Percentiles rank a stretch among this genome's conserved stretches.
These are phyloP conservation scores for Malania oleifera DNA, from an alignment of 164 flowering plant genomes.

Conservation along the genomic window DNA sequence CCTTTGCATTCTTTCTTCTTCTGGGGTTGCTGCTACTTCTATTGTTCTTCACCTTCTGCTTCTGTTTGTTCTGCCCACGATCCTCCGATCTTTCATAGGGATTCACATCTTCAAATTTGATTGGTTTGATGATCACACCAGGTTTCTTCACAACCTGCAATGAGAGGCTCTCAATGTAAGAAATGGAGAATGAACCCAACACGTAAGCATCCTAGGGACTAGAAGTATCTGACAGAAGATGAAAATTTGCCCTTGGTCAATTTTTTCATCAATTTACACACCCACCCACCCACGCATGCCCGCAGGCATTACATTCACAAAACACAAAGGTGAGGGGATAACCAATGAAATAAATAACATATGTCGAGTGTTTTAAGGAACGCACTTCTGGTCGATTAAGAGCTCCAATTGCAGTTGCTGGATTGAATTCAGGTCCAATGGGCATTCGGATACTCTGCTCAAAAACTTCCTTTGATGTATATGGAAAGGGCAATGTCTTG, in stretches of 20 bases:
- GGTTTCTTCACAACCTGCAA: constrained; percentile 81
- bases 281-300: too few relatives aligned
- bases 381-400: constrained; percentile 75
- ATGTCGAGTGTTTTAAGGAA: constrained; percentile 4
- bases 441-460: constrained; percentile 82
- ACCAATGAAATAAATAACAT: background rate
- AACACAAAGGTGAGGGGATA: background rate
- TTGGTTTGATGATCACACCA: constrained; percentile 75
- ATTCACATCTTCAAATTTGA: constrained; percentile 59
- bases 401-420: constrained; percentile 56
- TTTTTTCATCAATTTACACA: too few relatives aligned
- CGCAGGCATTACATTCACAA: too few relatives aligned
- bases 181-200: background rate
- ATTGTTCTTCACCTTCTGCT: constrained; percentile 25
- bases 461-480: constrained; percentile 65
- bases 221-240: too few relatives aligned
- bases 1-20: constrained; percentile 12
- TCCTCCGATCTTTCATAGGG: constrained; percentile 41
- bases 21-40: constrained; percentile 20
- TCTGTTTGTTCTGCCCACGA: constrained; percentile 15
- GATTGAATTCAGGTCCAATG: constrained; percentile 89
- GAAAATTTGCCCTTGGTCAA: too few relatives aligned
- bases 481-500: constrained; percentile 68
- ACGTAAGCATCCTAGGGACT: too few relatives aligned
- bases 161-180: constrained; percentile 5